Conservation (phyloP, 108 stramenopile genomes). For the Schizochytrium sp. region DNA sequence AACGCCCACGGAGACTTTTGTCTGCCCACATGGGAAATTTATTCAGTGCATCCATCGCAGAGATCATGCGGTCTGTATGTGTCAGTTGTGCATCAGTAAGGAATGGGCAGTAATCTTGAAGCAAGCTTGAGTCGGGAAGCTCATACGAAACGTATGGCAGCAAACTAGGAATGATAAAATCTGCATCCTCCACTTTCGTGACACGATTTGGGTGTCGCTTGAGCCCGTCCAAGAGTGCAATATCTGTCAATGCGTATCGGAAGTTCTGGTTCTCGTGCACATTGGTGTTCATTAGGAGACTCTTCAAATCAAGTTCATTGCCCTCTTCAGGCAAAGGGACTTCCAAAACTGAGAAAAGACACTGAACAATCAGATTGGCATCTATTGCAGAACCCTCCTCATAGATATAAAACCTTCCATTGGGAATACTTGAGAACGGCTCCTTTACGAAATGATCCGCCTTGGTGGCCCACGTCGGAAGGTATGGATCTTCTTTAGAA, state of each 20-base stretch:
- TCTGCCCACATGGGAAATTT: background rate
- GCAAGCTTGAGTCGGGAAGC: conserved; percentile 10
- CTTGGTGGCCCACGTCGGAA: background rate
- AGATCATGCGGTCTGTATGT: conserved; percentile 9
- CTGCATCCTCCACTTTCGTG: background rate
- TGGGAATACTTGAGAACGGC: too few relatives aligned
- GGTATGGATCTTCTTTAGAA: background rate
- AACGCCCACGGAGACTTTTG: background rate
- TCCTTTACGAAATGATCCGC: background rate
- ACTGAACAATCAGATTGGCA: background rate
- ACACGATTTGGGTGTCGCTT: conserved; percentile 3
- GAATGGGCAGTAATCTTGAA: background rate
- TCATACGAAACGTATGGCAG: conserved; percentile 46
- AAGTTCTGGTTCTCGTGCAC: background rate
- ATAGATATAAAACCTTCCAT: background rate
- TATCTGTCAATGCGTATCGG: conserved; percentile 25
- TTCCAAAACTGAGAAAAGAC: background rate
- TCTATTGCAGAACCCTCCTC: background rate
- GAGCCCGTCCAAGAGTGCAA: background rate
- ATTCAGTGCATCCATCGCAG: background rate
- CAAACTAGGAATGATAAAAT: background rate
- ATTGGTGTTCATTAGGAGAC: background rate
- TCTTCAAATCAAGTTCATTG: background rate
- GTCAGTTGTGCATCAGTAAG: background rate
- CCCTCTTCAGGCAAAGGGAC: background rate